These are phyloP conservation scores for Penicillium sp. DNA, from an alignment of 2,329 filamentous ascomycete genomes.

Conservation along the genomic window DNA sequence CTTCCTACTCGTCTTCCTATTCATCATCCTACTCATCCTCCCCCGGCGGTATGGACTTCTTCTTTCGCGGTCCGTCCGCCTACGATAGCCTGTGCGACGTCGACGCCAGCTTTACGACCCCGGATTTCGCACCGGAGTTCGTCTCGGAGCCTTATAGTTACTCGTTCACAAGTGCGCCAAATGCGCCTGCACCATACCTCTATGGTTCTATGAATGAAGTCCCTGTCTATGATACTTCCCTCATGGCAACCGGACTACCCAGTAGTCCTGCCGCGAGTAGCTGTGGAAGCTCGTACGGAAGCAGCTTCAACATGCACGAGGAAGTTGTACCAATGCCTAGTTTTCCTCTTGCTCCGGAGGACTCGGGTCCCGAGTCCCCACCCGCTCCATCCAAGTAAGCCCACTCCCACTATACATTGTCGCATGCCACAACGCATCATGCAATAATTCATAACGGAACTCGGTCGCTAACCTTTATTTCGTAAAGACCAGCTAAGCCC, in stretches of 20 bases:
- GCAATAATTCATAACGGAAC: not conserved
- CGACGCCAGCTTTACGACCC: constrained; percentile 14
- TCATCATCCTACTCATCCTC: constrained; percentile 21
- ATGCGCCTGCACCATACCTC: constrained; percentile 14
- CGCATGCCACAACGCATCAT: not conserved
- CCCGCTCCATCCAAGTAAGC: constrained; percentile 28
- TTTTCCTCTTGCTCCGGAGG: constrained; percentile 14
- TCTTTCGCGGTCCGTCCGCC: constrained; percentile 22
- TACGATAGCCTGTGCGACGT: constrained; percentile 21
- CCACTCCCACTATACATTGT: not conserved
- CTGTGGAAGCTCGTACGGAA: constrained; percentile 17
- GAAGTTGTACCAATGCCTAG: constrained; percentile 16
- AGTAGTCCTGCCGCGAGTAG: constrained; percentile 19
- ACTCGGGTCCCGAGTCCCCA: constrained; percentile 19
- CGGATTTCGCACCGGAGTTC: constrained; percentile 13
- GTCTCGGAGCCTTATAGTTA: constrained; percentile 13
- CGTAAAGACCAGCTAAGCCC: constrained; percentile 28
- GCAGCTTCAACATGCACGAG: constrained; percentile 18
- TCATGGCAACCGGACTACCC: constrained; percentile 27
- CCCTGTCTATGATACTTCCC: constrained; percentile 22
- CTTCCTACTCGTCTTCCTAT: constrained; percentile 18
- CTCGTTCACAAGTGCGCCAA: constrained; percentile 22
- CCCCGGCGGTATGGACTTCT: constrained; percentile 25
- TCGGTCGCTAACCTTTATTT: not conserved
- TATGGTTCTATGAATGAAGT: constrained; percentile 12